These are phyloP conservation scores for Sporopachydermia cereana DNA, from an alignment of 1,139 yeast genomes.

Conservation along the genomic window DNA sequence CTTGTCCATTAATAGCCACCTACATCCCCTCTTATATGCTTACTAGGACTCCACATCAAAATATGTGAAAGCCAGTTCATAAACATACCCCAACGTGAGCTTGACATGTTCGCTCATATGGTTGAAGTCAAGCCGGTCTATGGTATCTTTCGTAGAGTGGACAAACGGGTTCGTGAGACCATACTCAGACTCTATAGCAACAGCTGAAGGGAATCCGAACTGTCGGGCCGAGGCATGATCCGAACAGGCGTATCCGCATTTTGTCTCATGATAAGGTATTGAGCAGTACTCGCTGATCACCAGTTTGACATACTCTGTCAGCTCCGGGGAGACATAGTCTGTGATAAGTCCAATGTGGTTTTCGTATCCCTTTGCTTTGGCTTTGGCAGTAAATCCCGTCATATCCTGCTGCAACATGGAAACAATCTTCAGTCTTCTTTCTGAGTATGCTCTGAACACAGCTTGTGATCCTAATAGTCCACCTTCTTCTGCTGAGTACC, in stretches of 20 bases:
- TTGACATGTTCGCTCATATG: conserved; percentile 75
- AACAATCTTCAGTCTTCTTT: conserved; percentile 39
- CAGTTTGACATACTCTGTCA: conserved; percentile 52
- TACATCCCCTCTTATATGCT: not conserved
- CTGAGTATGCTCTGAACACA: conserved; percentile 47
- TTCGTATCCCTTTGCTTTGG: conserved; percentile 41
- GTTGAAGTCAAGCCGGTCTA: conserved; percentile 63
- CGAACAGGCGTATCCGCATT: conserved; percentile 88
- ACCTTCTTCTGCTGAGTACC: conserved; percentile 92
- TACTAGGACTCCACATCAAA: conserved; percentile 10
- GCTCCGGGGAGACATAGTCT: conserved; percentile 52
- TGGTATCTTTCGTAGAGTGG: conserved; percentile 70
- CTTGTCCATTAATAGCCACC: too few relatives aligned
- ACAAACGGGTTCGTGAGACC: conserved; percentile 52
- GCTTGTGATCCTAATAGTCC: conserved; percentile 84
- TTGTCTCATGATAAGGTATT: conserved; percentile 61
- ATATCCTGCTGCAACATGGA: conserved; percentile 92
- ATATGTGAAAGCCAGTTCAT: conserved; percentile 44
- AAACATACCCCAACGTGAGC: conserved; percentile 56
- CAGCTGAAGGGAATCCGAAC: conserved; percentile 74
- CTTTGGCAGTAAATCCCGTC: conserved; percentile 71
- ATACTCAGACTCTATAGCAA: conserved; percentile 69
- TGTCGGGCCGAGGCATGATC: conserved; percentile 84
- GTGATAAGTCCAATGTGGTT: conserved; percentile 73
- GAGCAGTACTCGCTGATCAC: conserved; percentile 49